Conservation (phyloP, 257 asterid genomes). For the Solanum etuberosum region DNA sequence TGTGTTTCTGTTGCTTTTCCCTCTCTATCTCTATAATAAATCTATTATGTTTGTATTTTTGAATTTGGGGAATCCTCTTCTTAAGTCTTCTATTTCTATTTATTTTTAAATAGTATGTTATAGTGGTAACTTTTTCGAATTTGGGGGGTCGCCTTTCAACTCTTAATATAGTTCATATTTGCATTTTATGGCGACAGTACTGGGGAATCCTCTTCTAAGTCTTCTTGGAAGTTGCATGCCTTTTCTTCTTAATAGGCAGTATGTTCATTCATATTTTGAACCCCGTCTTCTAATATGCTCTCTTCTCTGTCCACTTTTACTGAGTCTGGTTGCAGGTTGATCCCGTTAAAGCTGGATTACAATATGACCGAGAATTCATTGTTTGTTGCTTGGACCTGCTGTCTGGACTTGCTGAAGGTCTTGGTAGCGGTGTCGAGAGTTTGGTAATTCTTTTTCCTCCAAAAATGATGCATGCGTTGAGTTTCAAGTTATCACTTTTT, state of each 20-base stretch:
- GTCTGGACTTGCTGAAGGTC: slow-evolving; percentile 97
- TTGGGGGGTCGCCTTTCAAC: not conserved
- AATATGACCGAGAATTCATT: slow-evolving; percentile 81
- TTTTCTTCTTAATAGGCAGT: not conserved
- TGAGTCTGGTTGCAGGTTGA: slow-evolving; percentile 47
- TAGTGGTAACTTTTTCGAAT: not conserved
- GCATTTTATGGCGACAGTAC: not conserved
- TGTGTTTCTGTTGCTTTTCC: not conserved
- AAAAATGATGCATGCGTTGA: not conserved
- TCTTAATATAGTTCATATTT: not conserved
- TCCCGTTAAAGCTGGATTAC: slow-evolving; percentile 76
- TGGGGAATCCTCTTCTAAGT: not conserved
- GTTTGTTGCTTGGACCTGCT: slow-evolving; percentile 98
- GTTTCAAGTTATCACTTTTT: not conserved
- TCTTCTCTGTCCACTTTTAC: not conserved
- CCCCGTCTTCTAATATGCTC: not conserved
- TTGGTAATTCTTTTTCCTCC: slow-evolving; percentile 47
- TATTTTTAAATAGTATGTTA: not conserved
- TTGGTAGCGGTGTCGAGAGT: slow-evolving; percentile 92
- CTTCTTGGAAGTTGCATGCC: not conserved
- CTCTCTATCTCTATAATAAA: not conserved
- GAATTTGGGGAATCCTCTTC: not conserved
- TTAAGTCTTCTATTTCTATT: not conserved
- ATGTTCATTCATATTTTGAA: not conserved
- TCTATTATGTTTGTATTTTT: not conserved